Base-by-base conservation (phyloP, 129 eudicot species). In the Saussurea involucrata region DNA sequence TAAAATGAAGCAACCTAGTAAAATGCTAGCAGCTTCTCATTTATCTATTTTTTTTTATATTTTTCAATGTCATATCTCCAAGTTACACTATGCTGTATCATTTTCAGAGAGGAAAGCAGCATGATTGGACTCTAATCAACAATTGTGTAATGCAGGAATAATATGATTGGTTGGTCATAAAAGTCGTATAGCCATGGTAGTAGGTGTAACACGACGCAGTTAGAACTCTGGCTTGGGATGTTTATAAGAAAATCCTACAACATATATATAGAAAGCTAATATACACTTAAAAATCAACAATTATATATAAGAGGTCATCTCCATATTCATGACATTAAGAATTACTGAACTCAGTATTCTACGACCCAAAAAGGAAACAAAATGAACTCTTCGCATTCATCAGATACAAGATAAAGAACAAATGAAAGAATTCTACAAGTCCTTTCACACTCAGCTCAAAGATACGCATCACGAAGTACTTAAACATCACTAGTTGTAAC, bases 401-500 rank as follows among this genome's bases (percentile, higher is more conserved):
- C 12, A 34, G 29, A 25, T 28, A 34, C 66, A 64, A 29, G 49
- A 42, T 44, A 64, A 21, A 46, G 28, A 66, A 57, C 55, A 29
- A 34, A 21, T 13, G 55, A 12, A 24, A 44, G 4, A 66, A 55
- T 76, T 20, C 22, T 28, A 76, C 37, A 60, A 32, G 29, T 25
- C 76, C 49, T 40, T 40, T 40, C 49, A 40, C 49, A 9, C 49
- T 40, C 49, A 10, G 4, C 49, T 40, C 49, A 40, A 71, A 27
- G 57, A 58, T 74, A 61, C 13, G 18, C 61, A 74, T 74, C 58
- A 61, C 61, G n/a, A 9, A 61, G 42, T 25, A 49, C 55, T 66
- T 27, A 46, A 9, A 66, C 68, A 76, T 49, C 31, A 46, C 80
- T 17, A 76, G 66, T 66, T 31, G 66, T 20, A 63, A 37, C 25